Evolutionary conservation across 139 green algal genomes (phyloP).

Genomic region (Haematococcus sp.): DNA sequence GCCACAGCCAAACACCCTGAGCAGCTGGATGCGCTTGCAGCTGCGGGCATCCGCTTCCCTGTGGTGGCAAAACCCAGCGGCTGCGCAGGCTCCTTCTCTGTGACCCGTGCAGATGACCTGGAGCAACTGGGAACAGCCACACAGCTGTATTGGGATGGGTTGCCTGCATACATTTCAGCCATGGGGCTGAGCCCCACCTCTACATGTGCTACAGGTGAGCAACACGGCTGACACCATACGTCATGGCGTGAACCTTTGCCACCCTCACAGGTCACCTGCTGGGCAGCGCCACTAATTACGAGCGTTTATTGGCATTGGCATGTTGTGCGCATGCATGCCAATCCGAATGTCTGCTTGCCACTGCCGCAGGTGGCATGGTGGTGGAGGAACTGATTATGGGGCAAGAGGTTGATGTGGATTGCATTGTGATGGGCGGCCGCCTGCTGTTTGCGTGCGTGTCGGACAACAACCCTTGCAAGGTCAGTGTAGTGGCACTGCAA

Average conservation of each 20-base stretch:
- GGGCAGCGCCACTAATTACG: no score
- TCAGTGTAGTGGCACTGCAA: no score
- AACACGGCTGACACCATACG: neutral
- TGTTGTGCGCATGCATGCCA: no score
- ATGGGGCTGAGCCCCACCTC: neutral
- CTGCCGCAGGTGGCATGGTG: constrained; percentile 8
- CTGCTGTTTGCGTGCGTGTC: constrained; percentile 15
- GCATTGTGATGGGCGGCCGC: neutral
- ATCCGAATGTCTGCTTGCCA: no score
- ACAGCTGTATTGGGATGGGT: neutral
- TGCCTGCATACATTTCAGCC: neutral
- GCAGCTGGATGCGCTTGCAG: no score
- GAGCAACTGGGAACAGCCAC: neutral
- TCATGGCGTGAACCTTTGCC: no score
- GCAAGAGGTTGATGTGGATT: constrained; percentile 17
- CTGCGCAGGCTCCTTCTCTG: neutral
- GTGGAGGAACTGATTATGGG: constrained; percentile 14
- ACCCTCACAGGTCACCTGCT: no score
- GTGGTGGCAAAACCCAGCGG: neutral
- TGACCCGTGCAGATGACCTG: neutral
- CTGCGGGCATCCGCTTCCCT: neutral
- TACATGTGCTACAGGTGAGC: neutral
- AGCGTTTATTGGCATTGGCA: no score
- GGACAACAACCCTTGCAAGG: constrained; percentile 15
- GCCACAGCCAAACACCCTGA: no score